Conservation (phyloP, 192 early-diverging fungal species). For the Ambispora gerdemannii region DNA sequence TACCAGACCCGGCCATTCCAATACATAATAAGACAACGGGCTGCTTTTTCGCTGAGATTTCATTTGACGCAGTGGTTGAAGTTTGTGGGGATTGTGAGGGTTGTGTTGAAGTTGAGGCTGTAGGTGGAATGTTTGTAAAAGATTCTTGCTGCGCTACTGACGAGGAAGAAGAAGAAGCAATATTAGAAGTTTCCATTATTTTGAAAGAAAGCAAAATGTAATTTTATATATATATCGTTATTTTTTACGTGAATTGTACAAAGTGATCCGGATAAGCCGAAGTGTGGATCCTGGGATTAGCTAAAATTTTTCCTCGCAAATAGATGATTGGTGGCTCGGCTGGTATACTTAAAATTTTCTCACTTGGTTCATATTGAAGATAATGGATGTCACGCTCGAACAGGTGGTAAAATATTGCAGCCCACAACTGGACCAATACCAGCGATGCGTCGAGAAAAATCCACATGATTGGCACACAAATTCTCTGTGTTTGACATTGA, state of each 20-base stretch:
- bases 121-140: too few relatives aligned
- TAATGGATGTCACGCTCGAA: slow-evolving; percentile 27
- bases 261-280: too few relatives aligned
- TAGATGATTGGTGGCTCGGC: too few relatives aligned
- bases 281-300: too few relatives aligned
- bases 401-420: slow-evolving; percentile 31
- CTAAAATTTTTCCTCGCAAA: too few relatives aligned
- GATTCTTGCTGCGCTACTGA: not conserved
- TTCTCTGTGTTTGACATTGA: not conserved
- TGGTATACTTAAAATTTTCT: not conserved
- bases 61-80: not conserved
- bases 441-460: slow-evolving; percentile 22
- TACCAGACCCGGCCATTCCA: slow-evolving; percentile 97
- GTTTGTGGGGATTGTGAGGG: too few relatives aligned
- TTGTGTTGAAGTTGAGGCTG: too few relatives aligned
- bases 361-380: not conserved
- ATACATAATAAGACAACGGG: slow-evolving; percentile 79
- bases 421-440: slow-evolving; percentile 13
- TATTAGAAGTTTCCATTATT: not conserved
- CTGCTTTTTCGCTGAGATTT: slow-evolving; percentile 37
- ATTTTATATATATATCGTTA: too few relatives aligned
- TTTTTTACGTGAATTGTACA: too few relatives aligned
- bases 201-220: not conserved
- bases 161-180: not conserved
- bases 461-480: slow-evolving; percentile 22